phyloP scores from a whole-genome alignment of 1,284 basidiomycete species.

The Fistulinella staudtii region DNA sequence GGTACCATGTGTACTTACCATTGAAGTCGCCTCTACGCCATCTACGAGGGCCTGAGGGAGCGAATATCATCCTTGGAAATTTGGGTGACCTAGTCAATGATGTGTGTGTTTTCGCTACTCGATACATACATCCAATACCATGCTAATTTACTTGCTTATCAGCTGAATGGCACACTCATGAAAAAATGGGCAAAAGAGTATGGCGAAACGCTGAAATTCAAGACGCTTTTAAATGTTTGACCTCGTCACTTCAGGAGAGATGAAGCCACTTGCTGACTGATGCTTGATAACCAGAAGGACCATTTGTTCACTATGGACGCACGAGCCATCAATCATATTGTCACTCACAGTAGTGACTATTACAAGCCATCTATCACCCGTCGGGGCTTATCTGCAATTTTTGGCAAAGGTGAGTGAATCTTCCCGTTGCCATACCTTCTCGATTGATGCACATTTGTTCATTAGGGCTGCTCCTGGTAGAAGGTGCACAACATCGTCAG shows the following conservation, averaged over 20 bases:
- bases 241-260: no score
- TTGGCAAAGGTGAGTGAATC: constrained; percentile 30
- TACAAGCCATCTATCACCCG: constrained; percentile 31
- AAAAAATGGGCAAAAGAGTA: constrained; percentile 48
- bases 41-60: background rate
- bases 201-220: constrained; percentile 47
- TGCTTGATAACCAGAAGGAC: constrained; percentile 10
- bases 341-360: constrained; percentile 34
- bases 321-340: constrained; percentile 36
- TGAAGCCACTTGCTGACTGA: no score
- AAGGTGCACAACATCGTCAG: constrained; percentile 23
- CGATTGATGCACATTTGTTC: background rate
- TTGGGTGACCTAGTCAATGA: constrained; percentile 4
- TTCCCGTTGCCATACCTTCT: background rate
- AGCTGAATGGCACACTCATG: background rate
- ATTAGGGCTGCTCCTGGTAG: constrained; percentile 16
- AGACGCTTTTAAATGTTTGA: constrained; percentile 26
- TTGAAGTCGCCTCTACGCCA: background rate
- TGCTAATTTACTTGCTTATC: background rate
- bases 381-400: constrained; percentile 16
- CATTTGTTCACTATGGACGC: constrained; percentile 32
- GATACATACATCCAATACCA: no score
- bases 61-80: constrained; percentile 3
- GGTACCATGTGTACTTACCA: background rate
- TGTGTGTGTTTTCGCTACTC: background rate